Conservation (phyloP, 176 grass and related monocot species). For the Phoenix dactylifera region DNA sequence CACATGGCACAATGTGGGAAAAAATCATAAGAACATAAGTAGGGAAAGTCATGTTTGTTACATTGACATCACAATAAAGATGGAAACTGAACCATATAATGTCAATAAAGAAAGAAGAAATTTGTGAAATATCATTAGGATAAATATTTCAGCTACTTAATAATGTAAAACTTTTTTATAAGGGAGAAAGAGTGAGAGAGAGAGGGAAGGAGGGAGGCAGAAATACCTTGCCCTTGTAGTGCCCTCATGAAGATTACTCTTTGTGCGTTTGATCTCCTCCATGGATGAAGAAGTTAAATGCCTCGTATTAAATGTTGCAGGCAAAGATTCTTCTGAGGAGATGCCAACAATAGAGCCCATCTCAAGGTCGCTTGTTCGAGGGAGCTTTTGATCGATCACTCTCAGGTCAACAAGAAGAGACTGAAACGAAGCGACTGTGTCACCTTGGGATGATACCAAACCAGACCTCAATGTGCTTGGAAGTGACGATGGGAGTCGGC, state of each 20-base stretch:
- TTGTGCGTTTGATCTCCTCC: constrained; percentile 57
- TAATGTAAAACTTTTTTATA: no score
- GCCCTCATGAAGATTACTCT: constrained; percentile 48
- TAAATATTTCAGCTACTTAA: no score
- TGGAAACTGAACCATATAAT: no score
- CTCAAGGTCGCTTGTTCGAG: constrained; percentile 41
- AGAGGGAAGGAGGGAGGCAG: no score
- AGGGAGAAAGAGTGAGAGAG: no score
- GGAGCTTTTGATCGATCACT: constrained; percentile 41
- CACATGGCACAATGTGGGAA: no score
- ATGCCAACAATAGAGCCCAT: constrained; percentile 60
- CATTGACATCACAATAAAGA: no score
- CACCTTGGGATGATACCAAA: constrained; percentile 14
- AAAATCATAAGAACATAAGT: no score
- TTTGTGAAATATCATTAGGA: no score
- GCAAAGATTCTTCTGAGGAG: constrained; percentile 40
- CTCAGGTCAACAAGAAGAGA: constrained; percentile 60
- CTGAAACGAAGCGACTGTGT: constrained; percentile 45
- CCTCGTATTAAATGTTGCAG: constrained; percentile 31
- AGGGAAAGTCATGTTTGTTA: no score
- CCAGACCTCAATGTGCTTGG: constrained; percentile 44
- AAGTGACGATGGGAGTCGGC: constrained; percentile 30
- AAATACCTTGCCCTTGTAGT: constrained; percentile 58
- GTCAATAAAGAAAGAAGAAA: no score
- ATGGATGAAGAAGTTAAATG: constrained; percentile 33